Base-by-base conservation (phyloP, 495 filamentous ascomycete species). In the Penicillium cinerascens region DNA sequence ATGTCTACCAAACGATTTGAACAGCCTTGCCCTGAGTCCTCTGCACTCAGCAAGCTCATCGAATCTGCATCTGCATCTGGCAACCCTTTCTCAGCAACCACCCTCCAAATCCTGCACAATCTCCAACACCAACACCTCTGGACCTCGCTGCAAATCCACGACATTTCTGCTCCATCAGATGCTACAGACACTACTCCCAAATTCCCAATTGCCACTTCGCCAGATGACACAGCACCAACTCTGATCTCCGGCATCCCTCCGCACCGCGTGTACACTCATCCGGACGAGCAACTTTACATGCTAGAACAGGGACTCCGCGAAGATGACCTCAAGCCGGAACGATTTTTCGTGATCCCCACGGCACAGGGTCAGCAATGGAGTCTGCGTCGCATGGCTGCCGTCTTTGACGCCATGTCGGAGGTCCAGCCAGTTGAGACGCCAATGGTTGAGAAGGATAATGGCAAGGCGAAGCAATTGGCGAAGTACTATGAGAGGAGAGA, bases 191-290 rank as follows among this genome's bases (percentile, higher is more conserved):
- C 1, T 1, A 3, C 9, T 10, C 11, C 10, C 10, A 33, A 13
- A 33, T 1, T 3, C 29, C 29, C 29, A 33, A 33, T 33, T 11
- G 13, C 47, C 53, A 43, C 27, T 44, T 29, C 45, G 61, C 44
- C 62, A 58, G 33, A 48, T 1, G 21, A 52, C 4, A 47, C 59
- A 6, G 73, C 85, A 4, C 76, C 79, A 6, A 74, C 84, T 2
- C 67, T 98, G 54, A 77, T 98, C 43, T 89, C 89, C 5, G 93
- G 93, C 5, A 76, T 96, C n/a, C 92, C 93, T 7, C 91, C 93
- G 6, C 81, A 87, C 44, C 82, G 84, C 6, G 78, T 95, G 20
- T 97, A 98, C 72, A 80, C 88, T 47, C 92, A 98, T 67, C 93
- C 93, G 6, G 93, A 97, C 67, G 89, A 95, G 69, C 91, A 95